Conservation (phyloP, 495 filamentous ascomycete species). For the Evansstolkia leycettana region DNA sequence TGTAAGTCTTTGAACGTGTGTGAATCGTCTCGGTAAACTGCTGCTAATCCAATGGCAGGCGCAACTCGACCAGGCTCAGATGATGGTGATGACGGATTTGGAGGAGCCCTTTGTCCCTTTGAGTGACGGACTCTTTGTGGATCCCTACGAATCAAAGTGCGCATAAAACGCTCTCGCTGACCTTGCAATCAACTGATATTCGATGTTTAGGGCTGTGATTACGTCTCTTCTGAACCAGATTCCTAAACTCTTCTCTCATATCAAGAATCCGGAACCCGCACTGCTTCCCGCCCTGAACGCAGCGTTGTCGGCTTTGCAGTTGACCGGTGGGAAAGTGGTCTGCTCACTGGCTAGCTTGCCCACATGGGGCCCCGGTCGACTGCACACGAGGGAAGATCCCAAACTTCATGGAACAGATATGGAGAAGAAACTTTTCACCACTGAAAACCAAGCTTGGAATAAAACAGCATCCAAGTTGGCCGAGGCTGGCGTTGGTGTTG, state of each 20-base stretch:
- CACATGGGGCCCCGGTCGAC: conserved; percentile 75
- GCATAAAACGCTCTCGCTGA: conserved; percentile 5
- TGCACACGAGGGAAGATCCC: conserved; percentile 76
- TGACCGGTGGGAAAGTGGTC: conserved; percentile 86
- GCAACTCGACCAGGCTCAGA: conserved; percentile 76
- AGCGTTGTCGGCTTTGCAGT: conserved; percentile 64
- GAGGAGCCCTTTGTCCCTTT: conserved; percentile 95
- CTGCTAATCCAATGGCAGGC: conserved; percentile 37
- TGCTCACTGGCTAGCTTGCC: conserved; percentile 75
- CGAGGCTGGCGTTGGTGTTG: conserved; percentile 73
- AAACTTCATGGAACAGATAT: conserved; percentile 78
- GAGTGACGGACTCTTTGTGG: conserved; percentile 85
- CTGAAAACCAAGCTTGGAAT: conserved; percentile 74
- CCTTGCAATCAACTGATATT: conserved; percentile 1
- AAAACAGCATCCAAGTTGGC: conserved; percentile 82
- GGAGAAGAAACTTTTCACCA: conserved; percentile 84
- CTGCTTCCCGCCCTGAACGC: conserved; percentile 74
- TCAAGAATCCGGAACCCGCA: conserved; percentile 82
- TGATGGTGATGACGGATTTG: conserved; percentile 97
- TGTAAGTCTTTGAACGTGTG: conserved; percentile 31
- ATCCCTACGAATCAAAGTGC: conserved; percentile 83
- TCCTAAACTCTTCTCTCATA: conserved; percentile 69
- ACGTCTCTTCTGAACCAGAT: conserved; percentile 68
- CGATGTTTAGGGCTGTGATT: conserved; percentile 53
- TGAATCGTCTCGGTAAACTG: background rate